phyloP scores from a whole-genome alignment of 441 rosid genomes.

The Brassica hybrid region DNA sequence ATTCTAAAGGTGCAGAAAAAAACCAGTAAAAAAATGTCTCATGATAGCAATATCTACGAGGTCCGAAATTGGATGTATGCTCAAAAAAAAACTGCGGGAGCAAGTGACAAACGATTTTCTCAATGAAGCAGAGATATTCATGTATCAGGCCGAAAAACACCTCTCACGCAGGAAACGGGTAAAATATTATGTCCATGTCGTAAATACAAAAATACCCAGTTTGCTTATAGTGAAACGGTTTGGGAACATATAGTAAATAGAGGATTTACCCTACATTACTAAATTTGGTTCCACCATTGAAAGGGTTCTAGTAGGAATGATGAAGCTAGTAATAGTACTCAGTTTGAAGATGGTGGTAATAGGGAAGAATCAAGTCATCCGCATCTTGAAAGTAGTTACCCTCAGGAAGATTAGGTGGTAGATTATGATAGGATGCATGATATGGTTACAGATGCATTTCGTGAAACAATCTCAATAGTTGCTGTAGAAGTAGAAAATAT shows the following conservation, averaged over 20 bases:
- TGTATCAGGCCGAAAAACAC: background rate
- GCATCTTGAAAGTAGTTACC: background rate
- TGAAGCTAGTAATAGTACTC: background rate
- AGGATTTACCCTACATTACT: background rate
- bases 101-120: background rate
- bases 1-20: background rate
- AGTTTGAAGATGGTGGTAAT: background rate
- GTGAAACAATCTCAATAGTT: background rate
- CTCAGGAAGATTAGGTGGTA: background rate
- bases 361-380: background rate
- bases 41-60: background rate
- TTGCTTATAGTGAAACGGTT: background rate
- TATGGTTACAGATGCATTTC: background rate
- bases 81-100: background rate
- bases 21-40: background rate
- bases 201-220: background rate
- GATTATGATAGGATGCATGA: background rate
- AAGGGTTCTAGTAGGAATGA: background rate
- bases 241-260: background rate
- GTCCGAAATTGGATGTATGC: background rate
- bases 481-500: background rate
- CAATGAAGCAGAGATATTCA: background rate
- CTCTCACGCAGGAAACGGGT: background rate
- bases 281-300: background rate
- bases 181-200: background rate